Base-by-base conservation (phyloP, 2,329 filamentous ascomycete genomes). In the Colletotrichum sp. region DNA sequence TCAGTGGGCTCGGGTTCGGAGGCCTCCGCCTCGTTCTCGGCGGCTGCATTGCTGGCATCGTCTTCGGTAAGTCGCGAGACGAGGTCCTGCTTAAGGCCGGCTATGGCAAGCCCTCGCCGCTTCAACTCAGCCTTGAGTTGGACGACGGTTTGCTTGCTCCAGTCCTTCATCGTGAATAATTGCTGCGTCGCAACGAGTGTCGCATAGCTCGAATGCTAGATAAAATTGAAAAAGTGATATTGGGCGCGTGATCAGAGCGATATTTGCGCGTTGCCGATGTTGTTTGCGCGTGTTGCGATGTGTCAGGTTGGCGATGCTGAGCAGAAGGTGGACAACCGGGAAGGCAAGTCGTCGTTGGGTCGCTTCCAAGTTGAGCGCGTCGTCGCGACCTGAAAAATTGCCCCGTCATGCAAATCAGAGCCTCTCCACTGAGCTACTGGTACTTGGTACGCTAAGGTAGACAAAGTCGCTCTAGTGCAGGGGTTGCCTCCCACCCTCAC, bases 41-140 rank as follows among this genome's bases (percentile, higher is more conserved):
- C 68, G 21, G 36, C 60, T n/a, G 60, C 43, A 8, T 26, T 21
- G 36, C n/a, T 24, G n/a, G 60, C 60, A 57, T 87, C 86, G 38
- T 84, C 85, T 65, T 84, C 85, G 63, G 87, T 82, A 61, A 96
- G 85, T 75, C 93, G 91, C 76, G 93, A 90, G 72, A 96, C 88
- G 63, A 96, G 90, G 75, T 94, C 94, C 28, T 92, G 89, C 82
- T 96, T 94, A 68, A 95, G 88, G 10, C 94, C 94, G 28, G 91
- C 90, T 77, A 92, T 90, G 8, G 92, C 87, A 52, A 96, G 90
- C n/a, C 92, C 92, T 78, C 94, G 91, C 74, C 88, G 88, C 85
- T 94, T 95, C 57, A 96, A 89, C 86, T 96, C 94, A 26, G 91
- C 91, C 84, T 93, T 94, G 74, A 96, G 89, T 80, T 96, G 93